Evolutionary conservation across 345 rosid species (phyloP).

Genomic region (Camelina hispida): DNA sequence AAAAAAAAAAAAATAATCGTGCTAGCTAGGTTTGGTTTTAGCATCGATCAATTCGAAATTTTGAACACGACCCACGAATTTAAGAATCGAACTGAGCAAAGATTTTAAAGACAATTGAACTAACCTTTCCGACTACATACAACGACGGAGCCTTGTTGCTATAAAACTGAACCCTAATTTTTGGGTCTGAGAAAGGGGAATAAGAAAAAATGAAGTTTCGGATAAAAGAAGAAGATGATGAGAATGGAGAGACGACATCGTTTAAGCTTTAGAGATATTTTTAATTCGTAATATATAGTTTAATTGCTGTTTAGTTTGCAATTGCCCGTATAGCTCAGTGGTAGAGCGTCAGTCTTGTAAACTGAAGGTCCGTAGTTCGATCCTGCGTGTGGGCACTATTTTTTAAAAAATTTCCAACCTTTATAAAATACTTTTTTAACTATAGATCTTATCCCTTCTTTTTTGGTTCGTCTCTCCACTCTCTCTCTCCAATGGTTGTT

Average conservation of each 20-base stretch:
- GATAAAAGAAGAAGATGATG: background rate
- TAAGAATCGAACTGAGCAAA: constrained; percentile 1
- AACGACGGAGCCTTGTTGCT: background rate
- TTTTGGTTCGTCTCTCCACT: no score
- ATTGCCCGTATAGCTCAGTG: constrained; percentile 90
- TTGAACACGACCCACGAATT: constrained; percentile 20
- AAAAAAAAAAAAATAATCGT: constrained; percentile 4
- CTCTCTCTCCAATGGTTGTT: no score
- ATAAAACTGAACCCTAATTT: constrained; percentile 29
- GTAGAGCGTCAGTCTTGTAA: constrained; percentile 94
- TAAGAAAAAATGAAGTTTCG: background rate
- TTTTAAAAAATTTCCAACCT: no score
- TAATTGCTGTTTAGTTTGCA: no score
- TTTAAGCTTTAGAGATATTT: no score
- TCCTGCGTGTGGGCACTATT: constrained; percentile 76
- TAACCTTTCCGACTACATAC: constrained; percentile 13
- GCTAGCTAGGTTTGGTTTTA: constrained; percentile 1
- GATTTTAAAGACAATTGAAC: constrained; percentile 18
- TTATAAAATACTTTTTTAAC: no score
- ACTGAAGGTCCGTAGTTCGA: constrained; percentile 88
- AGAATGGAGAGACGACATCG: background rate
- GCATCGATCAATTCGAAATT: constrained; percentile 23
- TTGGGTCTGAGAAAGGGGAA: background rate
- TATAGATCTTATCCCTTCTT: no score
- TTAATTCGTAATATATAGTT: no score